phyloP scores from a whole-genome alignment of 345 rosid species.

The Schrenkiella parvula region DNA sequence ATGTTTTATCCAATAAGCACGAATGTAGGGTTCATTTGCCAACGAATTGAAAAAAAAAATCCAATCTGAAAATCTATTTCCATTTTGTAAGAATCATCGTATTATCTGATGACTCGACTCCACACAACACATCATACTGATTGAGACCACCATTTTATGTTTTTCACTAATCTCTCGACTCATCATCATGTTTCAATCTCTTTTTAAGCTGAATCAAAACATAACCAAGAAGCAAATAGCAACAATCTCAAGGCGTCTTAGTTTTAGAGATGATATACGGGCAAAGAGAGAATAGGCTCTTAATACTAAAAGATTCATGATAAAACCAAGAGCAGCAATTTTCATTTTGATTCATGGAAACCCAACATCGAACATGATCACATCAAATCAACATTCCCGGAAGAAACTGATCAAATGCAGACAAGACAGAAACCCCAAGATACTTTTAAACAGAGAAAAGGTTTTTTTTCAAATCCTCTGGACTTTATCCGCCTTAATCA shows the following conservation, averaged over 20 bases:
- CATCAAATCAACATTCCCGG: constrained; percentile 19
- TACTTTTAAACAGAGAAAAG: background rate
- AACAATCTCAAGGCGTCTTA: background rate
- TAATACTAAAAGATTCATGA: background rate
- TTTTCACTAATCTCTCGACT: background rate
- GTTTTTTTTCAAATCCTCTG: constrained; percentile 40
- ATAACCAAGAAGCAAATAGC: constrained; percentile 9
- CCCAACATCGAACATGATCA: constrained; percentile 27
- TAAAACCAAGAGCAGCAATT: constrained; percentile 21
- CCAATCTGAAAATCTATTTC: background rate
- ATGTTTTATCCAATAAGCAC: too few species aligned
- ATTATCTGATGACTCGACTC: constrained; percentile 5
- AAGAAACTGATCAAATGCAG: constrained; percentile 23
- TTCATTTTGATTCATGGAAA: constrained; percentile 20
- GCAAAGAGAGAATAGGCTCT: background rate
- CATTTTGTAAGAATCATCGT: background rate
- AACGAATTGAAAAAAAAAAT: background rate
- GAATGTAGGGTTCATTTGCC: too few species aligned
- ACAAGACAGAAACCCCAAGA: constrained; percentile 1
- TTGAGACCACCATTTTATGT: background rate
- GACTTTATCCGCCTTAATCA: constrained; percentile 65
- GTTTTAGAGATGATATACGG: background rate
- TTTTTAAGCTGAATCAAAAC: background rate
- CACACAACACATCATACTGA: background rate
- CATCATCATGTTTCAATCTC: background rate